Percentiles rank a stretch among this genome's conserved stretches.
These are phyloP conservation scores for Ilex asprella DNA, from an alignment of 257 asterid species.

Conservation along the genomic window DNA sequence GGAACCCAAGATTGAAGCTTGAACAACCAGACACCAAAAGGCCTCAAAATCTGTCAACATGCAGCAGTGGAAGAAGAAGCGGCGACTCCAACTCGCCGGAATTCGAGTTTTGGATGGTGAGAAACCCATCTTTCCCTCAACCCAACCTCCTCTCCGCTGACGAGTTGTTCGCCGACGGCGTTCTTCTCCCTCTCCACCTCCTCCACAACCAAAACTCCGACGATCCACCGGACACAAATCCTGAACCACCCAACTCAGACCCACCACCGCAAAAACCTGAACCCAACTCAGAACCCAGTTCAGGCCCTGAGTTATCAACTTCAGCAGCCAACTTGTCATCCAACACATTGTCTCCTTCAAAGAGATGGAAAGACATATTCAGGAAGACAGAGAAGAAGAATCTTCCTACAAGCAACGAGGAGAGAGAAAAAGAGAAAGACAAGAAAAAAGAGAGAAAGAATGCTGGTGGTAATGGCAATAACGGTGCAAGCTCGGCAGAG, in stretches of 20 bases:
- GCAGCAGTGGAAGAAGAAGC: constrained; percentile 41
- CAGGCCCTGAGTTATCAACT: constrained; percentile 21
- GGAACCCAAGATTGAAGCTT: constrained; percentile 26
- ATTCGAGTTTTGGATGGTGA: constrained; percentile 79
- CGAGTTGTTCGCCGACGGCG: constrained; percentile 79
- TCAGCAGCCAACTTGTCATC: constrained; percentile 19
- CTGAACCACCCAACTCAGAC: not conserved
- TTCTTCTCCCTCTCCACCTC: constrained; percentile 72
- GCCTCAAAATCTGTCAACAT: constrained; percentile 19
- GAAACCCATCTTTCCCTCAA: constrained; percentile 61
- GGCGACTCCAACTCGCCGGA: constrained; percentile 59
- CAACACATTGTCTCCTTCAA: constrained; percentile 46
- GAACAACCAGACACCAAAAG: no score
- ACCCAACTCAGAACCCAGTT: constrained; percentile 4
- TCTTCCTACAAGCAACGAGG: not conserved
- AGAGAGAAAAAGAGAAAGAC: constrained; percentile 35
- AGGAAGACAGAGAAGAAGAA: constrained; percentile 33
- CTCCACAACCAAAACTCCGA: constrained; percentile 31
- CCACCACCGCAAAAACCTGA: constrained; percentile 1
- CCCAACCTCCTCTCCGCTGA: constrained; percentile 78
- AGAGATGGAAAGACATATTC: constrained; percentile 81
- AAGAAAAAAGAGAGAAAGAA: constrained; percentile 13
- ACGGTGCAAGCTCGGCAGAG: constrained; percentile 44
- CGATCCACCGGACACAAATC: constrained; percentile 9
- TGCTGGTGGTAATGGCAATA: constrained; percentile 10